Evolutionary conservation across 305 asterid species (phyloP).

Genomic region (Withania somnifera): DNA sequence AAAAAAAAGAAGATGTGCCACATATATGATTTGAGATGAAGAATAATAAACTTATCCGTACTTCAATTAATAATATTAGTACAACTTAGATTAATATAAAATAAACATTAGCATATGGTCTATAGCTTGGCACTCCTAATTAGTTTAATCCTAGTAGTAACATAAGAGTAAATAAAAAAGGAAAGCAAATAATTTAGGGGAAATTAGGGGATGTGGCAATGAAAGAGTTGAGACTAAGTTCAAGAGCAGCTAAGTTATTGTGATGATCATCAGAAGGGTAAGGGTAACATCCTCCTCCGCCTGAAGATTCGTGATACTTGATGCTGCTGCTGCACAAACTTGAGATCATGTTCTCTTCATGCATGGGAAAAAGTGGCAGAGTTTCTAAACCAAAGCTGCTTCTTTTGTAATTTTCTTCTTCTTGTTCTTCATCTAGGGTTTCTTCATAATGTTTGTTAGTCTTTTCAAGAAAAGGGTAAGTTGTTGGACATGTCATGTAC

Average conservation of each 20-base stretch:
- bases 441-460: constrained; percentile 20
- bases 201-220: constrained; percentile 25
- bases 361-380: constrained; percentile 85
- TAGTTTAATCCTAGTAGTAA: neutral
- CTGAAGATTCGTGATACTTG: neutral
- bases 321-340: constrained; percentile 1
- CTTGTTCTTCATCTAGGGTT: constrained; percentile 38
- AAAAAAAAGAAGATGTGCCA: neutral
- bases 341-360: constrained; percentile 30
- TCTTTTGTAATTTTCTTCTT: constrained; percentile 4
- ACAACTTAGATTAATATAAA: neutral
- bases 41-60: neutral
- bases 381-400: constrained; percentile 39
- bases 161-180: neutral
- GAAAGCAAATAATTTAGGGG: constrained; percentile 9
- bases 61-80: neutral
- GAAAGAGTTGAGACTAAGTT: constrained; percentile 72
- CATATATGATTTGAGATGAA: neutral
- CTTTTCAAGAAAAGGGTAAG: constrained; percentile 47
- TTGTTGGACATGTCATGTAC: constrained; percentile 5
- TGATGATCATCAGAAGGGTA: constrained; percentile 9
- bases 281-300: constrained; percentile 8
- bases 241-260: constrained; percentile 23
- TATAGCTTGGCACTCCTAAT: neutral
- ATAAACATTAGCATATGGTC: neutral